Evolutionary conservation across 177 flowering plant species (phyloP), one percentile per base, ranked within the genome.

Genomic region (Vitis hybrid): DNA sequence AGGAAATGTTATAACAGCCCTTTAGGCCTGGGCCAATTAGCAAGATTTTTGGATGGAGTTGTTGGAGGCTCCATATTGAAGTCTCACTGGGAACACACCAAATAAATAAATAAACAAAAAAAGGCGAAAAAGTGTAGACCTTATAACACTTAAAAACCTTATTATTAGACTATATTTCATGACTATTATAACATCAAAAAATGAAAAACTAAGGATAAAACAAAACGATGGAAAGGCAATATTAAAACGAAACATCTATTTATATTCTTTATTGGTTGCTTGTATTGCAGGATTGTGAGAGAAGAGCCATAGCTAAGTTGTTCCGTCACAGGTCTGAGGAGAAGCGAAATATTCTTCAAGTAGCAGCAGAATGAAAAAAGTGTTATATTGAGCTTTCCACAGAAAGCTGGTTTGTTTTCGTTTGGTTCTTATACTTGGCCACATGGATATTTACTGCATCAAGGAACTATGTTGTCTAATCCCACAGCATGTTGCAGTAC

Each of bases 271-370:
- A 53, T 52, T 68, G 65, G 34, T 68, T 57, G 11, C 31, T 59
- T 50, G 9, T 13, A 31, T 77, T 81, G 63, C 85, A 92, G 97
- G 97, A 92, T 66, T 90, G 97, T 81, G 98, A 94, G 84, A 86
- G 97, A 78, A 80, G 97, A 73, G 73, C 78, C 60, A 82, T 90
- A 64, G 90, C 97, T 0, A 92, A 90, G 77, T 73, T 90, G 68
- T 90, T 70, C 82, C 96, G 63, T 65, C 98, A 92, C 74, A 82
- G 92, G 67, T 71, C 88, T 51, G 91, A 89, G 67, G 94, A 89
- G 75, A 88, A 80, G 76, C 80, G 89, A 53, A 78, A 61, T 59
- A 50, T 76, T 26, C 79, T 73, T 20, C 81, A 72, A 68, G 74
- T 65, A 52, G 84, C 78, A 67, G 60, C 68, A 6, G 84, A 68